Conservation (phyloP, 371 early-diverging fungal species). For the Circinella umbellata region DNA sequence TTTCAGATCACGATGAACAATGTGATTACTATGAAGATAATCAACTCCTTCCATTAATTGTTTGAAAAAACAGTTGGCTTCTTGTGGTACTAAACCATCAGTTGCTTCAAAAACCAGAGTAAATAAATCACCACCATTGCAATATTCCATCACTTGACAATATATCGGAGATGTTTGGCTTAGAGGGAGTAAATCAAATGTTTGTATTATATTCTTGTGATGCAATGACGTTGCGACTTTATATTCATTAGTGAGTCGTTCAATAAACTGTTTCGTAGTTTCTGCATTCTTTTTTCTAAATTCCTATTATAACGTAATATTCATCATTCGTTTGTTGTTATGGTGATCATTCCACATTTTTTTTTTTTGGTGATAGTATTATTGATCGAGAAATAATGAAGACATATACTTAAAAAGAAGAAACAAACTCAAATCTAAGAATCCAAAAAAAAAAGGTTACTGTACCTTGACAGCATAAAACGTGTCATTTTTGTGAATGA, state of each 20-base stretch:
- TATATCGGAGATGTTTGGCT: constrained; percentile 57
- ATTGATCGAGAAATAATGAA: not conserved
- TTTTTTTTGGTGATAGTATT: not conserved
- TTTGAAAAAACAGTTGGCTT: constrained; percentile 58
- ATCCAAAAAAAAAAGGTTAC: not conserved
- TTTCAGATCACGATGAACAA: constrained; percentile 79
- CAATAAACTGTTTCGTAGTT: constrained; percentile 75
- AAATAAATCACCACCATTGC: constrained; percentile 69
- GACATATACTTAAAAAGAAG: not conserved
- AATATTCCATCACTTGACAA: constrained; percentile 78
- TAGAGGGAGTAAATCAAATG: constrained; percentile 86
- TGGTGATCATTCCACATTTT: not conserved
- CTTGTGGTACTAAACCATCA: constrained; percentile 36
- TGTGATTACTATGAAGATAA: constrained; percentile 67
- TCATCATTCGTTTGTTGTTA: not conserved
- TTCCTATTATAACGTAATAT: constrained; percentile 46
- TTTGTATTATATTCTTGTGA: constrained; percentile 88
- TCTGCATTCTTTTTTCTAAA: constrained; percentile 64
- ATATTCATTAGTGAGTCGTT: constrained; percentile 88
- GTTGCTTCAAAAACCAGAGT: constrained; percentile 51
- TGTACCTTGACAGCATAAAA: constrained; percentile 59
- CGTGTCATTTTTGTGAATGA: constrained; percentile 41
- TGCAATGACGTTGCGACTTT: constrained; percentile 87
- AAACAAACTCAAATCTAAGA: not conserved
- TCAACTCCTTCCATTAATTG: constrained; percentile 72